Evolutionary conservation across 371 early-diverging fungal genomes (phyloP).

Genomic region (Mortierella sp.): DNA sequence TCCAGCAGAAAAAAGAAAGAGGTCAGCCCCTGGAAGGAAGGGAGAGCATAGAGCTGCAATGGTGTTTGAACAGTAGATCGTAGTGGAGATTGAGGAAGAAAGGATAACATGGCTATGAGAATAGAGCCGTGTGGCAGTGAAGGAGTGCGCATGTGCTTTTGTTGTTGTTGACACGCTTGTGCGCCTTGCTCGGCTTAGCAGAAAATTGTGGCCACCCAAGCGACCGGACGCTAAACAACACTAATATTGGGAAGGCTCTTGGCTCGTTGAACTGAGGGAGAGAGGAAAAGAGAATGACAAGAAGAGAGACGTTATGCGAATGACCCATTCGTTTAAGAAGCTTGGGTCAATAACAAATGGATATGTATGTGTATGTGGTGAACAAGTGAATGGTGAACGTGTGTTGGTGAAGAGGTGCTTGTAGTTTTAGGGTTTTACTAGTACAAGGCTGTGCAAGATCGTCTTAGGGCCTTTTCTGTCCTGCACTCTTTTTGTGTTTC

Average conservation of each 20-base stretch:
- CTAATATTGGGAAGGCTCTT: neutral
- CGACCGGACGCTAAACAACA: neutral
- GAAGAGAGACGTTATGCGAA: too few relatives aligned
- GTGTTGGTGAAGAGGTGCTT: neutral
- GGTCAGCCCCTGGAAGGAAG: neutral
- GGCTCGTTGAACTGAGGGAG: neutral
- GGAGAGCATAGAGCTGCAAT: neutral
- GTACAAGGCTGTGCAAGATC: too few relatives aligned
- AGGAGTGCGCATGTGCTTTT: too few relatives aligned
- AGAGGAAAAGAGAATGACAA: neutral
- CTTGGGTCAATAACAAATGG: neutral
- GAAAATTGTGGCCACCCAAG: neutral
- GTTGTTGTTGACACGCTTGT: neutral
- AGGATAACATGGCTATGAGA: neutral
- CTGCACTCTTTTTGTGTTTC: neutral
- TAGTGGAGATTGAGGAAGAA: neutral
- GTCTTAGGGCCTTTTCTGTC: neutral
- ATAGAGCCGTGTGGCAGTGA: neutral
- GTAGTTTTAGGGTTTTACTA: neutral
- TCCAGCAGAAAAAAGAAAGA: neutral
- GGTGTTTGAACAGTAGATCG: neutral
- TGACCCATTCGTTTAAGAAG: neutral
- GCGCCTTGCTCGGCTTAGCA: slow-evolving; percentile 2
- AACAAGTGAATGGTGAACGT: neutral
- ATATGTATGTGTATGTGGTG: too few relatives aligned